Evolutionary conservation across 2,329 filamentous ascomycete genomes (phyloP).

Genomic region (Cryphonectria radicalis): DNA sequence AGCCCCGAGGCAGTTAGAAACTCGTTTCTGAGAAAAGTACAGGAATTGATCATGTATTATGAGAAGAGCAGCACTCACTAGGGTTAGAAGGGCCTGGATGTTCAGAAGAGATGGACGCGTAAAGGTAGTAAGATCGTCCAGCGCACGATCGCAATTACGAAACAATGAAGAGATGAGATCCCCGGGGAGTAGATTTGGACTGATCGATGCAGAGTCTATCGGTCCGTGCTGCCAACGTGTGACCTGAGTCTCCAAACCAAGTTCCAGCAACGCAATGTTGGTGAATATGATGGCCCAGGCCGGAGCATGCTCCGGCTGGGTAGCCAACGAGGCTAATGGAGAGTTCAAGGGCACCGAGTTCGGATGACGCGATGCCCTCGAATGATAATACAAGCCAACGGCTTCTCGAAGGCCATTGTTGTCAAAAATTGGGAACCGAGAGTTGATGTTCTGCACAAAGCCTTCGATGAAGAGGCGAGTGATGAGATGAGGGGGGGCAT

Average conservation of each 20-base stretch:
- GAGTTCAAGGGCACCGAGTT: not conserved
- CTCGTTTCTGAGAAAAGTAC: not conserved
- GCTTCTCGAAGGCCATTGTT: not conserved
- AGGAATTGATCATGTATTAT: not conserved
- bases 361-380: not conserved
- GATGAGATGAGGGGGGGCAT: not conserved
- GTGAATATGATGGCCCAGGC: slow-evolving; percentile 1
- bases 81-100: not conserved
- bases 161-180: not conserved
- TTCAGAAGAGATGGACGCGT: slow-evolving; percentile 9
- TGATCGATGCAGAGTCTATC: not conserved
- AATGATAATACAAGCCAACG: not conserved
- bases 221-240: not conserved
- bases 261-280: slow-evolving; percentile 1
- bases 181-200: not conserved
- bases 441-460: not conserved
- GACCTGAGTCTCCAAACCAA: not conserved
- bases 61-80: not conserved
- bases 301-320: not conserved
- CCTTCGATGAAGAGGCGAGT: not conserved
- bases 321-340: too few relatives aligned
- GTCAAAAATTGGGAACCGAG: not conserved
- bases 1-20: not conserved
- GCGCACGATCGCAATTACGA: slow-evolving; percentile 6
- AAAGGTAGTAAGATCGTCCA: not conserved